A percentile compares a stretch with the other conserved stretches of the same genome.
Evolutionary conservation across 2,329 filamentous ascomycete genomes (phyloP).

Genomic region (Erysiphe pulchra): DNA sequence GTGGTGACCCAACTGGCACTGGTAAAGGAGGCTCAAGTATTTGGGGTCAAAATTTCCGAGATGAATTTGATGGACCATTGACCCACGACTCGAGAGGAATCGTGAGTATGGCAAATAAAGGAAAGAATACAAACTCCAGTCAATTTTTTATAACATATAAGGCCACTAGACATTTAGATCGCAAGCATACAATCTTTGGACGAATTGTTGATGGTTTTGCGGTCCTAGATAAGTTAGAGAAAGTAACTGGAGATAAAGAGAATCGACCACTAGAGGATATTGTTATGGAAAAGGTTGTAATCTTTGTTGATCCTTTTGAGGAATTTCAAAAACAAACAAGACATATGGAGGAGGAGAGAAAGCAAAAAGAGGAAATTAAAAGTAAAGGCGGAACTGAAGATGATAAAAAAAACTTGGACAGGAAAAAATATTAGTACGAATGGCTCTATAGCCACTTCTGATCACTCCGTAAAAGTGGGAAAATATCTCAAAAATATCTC

Average conservation of each 20-base stretch:
- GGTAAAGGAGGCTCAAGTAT: conserved; percentile 73
- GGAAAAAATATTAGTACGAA: conserved; percentile 62
- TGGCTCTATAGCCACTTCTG: conserved; percentile 25
- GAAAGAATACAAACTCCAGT: conserved; percentile 86
- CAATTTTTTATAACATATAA: conserved; percentile 93
- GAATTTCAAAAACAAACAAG: conserved; percentile 62
- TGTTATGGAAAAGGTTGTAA: conserved; percentile 53
- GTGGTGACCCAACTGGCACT: conserved; percentile 79
- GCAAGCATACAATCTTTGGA: conserved; percentile 94
- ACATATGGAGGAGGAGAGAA: conserved; percentile 31
- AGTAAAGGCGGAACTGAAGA: conserved; percentile 53
- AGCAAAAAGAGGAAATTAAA: conserved; percentile 33
- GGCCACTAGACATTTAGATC: conserved; percentile 59
- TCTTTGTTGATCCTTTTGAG: conserved; percentile 86
- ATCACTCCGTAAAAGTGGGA: conserved; percentile 28
- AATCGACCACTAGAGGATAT: conserved; percentile 58
- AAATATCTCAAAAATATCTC: conserved; percentile 54
- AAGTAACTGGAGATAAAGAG: conserved; percentile 44
- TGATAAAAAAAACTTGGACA: conserved; percentile 81
- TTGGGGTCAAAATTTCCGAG: conserved; percentile 84
- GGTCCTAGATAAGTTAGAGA: conserved; percentile 51
- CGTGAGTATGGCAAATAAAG: conserved; percentile 92
- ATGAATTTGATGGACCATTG: conserved; percentile 75
- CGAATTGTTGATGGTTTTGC: conserved; percentile 54
- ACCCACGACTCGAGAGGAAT: conserved; percentile 64